These are phyloP conservation scores for Physocladia obscura DNA, from an alignment of 192 early-diverging fungal species.

Conservation along the genomic window DNA sequence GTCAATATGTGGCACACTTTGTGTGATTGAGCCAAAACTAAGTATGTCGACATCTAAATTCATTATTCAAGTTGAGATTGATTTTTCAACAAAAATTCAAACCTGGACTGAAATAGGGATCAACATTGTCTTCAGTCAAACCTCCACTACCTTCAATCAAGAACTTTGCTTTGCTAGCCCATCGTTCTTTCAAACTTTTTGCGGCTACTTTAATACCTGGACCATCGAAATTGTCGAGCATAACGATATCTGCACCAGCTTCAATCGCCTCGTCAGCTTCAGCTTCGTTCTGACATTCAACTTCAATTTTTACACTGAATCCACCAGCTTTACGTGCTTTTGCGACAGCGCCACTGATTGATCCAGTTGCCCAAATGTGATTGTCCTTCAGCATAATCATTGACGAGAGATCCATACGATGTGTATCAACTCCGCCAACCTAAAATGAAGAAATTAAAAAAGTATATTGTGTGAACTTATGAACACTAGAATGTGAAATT, in stretches of 20 bases:
- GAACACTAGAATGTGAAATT: not conserved
- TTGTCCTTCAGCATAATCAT: conserved; percentile 99
- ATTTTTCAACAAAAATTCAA: conserved; percentile 25
- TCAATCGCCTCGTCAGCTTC: conserved; percentile 95
- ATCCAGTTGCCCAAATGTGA: conserved; percentile 89
- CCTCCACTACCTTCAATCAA: conserved; percentile 96
- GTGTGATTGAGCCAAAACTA: conserved; percentile 88
- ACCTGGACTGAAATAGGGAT: conserved; percentile 77
- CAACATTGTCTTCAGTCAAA: conserved; percentile 83
- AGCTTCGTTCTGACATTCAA: conserved; percentile 88
- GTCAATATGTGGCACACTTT: conserved; percentile 93
- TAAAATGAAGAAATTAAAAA: not conserved
- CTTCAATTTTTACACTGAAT: conserved; percentile 94
- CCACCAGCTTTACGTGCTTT: conserved; percentile 80
- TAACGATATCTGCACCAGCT: conserved; percentile 95
- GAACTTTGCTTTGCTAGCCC: conserved; percentile 57
- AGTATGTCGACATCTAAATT: conserved; percentile 79
- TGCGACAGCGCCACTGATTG: conserved; percentile 86
- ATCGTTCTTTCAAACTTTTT: conserved; percentile 72
- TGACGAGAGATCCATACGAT: conserved; percentile 92
- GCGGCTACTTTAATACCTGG: conserved; percentile 66
- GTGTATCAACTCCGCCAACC: conserved; percentile 95
- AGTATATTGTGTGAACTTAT: not conserved
- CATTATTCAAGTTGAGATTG: not conserved
- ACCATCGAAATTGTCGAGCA: conserved; percentile 93